A percentile compares a stretch with the other conserved stretches of the same genome.
These are phyloP conservation scores for Penicillium sp. DNA, from an alignment of 2,329 filamentous ascomycete genomes.

Conservation along the genomic window DNA sequence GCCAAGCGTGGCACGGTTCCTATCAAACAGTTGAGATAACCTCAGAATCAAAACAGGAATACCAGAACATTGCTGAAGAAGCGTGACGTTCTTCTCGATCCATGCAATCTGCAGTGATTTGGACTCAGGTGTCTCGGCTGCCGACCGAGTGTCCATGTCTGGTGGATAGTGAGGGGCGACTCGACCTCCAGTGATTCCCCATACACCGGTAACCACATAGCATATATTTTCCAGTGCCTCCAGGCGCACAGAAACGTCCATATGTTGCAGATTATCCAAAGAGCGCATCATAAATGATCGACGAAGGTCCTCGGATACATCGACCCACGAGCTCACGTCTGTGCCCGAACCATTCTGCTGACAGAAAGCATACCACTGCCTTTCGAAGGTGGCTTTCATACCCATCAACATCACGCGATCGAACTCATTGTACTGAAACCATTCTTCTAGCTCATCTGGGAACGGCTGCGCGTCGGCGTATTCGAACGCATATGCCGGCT, in stretches of 20 bases:
- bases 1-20: constrained; percentile 33
- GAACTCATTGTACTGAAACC: constrained; percentile 90
- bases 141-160: constrained; percentile 41
- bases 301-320: constrained; percentile 59
- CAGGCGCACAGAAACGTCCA: constrained; percentile 47
- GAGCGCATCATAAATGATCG: constrained; percentile 47
- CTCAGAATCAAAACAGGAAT: constrained; percentile 43
- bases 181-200: constrained; percentile 67
- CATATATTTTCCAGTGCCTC: constrained; percentile 52
- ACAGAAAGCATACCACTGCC: constrained; percentile 68
- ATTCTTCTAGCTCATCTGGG: constrained; percentile 91
- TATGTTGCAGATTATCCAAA: constrained; percentile 42
- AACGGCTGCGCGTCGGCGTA: constrained; percentile 75
- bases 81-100: constrained; percentile 49
- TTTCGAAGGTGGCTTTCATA: constrained; percentile 75
- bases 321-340: constrained; percentile 65
- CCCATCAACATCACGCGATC: constrained; percentile 79
- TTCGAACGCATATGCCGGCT: constrained; percentile 80
- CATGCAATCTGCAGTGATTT: constrained; percentile 53
- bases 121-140: constrained; percentile 50
- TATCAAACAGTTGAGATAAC: constrained; percentile 46
- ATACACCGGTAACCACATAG: constrained; percentile 67
- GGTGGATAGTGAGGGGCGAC: constrained; percentile 35
- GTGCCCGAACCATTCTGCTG: constrained; percentile 37
- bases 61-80: constrained; percentile 43